phyloP scores from a whole-genome alignment of 148 eudicot genomes.

The Silene conica region DNA sequence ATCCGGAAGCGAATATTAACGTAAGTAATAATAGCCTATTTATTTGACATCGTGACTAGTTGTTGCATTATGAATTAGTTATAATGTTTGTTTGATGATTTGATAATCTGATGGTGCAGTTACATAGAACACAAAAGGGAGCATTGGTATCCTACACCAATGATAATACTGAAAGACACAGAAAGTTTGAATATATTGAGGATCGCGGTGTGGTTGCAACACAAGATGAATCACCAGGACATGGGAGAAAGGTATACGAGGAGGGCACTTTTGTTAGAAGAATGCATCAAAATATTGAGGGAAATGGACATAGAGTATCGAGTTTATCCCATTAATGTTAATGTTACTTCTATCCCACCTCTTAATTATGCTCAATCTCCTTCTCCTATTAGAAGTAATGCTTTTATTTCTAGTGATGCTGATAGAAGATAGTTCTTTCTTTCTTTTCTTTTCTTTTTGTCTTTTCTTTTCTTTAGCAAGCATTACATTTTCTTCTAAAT shows the following conservation, averaged over 20 bases:
- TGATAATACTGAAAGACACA: slow-evolving; percentile 44
- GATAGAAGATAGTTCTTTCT: not conserved
- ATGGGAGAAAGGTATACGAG: slow-evolving; percentile 53
- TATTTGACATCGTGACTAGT: too few relatives aligned
- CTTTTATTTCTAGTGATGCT: not conserved
- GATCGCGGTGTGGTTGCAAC: slow-evolving; percentile 61
- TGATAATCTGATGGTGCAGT: slow-evolving; percentile 25
- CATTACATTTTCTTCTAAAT: not conserved
- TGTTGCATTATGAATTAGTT: too few relatives aligned
- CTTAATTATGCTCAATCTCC: slow-evolving; percentile 20
- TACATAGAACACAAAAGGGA: slow-evolving; percentile 62
- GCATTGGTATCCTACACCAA: slow-evolving; percentile 59
- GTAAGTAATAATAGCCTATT: too few relatives aligned
- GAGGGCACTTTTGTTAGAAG: slow-evolving; percentile 56
- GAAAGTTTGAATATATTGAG: slow-evolving; percentile 33
- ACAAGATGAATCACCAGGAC: slow-evolving; percentile 66
- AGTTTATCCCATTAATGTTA: slow-evolving; percentile 43
- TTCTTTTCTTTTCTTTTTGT: too few relatives aligned
- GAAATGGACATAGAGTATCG: slow-evolving; percentile 66
- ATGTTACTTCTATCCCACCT: slow-evolving; percentile 41
- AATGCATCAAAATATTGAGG: slow-evolving; percentile 47
- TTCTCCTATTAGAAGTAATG: slow-evolving; percentile 31
- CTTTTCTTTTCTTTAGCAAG: too few relatives aligned
- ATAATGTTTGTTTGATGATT: too few relatives aligned
- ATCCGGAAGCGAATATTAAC: slow-evolving; percentile 51